These are phyloP conservation scores for Wickerhamiella qilinensis DNA, from an alignment of 805 yeast species.

Conservation along the genomic window DNA sequence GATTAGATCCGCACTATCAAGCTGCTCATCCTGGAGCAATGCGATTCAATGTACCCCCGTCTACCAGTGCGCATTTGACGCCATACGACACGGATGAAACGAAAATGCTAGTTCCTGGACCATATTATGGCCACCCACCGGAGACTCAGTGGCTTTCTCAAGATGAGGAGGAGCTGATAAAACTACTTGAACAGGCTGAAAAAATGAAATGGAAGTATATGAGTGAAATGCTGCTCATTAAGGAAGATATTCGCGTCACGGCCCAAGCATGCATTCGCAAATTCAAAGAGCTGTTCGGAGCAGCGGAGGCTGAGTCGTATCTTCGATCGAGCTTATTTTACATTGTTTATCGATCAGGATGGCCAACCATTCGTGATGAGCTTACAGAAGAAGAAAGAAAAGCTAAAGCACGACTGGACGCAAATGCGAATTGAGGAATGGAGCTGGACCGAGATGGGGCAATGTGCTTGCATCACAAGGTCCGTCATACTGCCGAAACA, in stretches of 20 bases:
- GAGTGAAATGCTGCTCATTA: slow-evolving; percentile 24
- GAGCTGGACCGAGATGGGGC: too few species aligned
- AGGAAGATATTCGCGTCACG: slow-evolving; percentile 28
- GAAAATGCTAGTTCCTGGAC: background rate
- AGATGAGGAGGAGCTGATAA: slow-evolving; percentile 31
- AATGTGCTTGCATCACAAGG: too few species aligned
- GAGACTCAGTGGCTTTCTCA: slow-evolving; percentile 24
- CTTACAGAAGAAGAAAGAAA: slow-evolving; percentile 6
- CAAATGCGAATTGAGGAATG: background rate
- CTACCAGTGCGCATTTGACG: too few species aligned
- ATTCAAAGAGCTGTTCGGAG: slow-evolving; percentile 37
- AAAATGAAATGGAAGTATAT: slow-evolving; percentile 44
- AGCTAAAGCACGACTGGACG: background rate
- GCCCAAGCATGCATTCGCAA: slow-evolving; percentile 40
- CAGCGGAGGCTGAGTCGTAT: slow-evolving; percentile 31
- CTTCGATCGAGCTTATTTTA: slow-evolving; percentile 40
- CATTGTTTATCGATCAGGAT: slow-evolving; percentile 30
- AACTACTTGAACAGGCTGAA: slow-evolving; percentile 35
- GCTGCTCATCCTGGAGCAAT: too few species aligned
- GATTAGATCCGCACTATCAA: too few species aligned
- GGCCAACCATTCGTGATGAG: slow-evolving; percentile 22
- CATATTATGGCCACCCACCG: background rate
- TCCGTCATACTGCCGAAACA: too few species aligned
- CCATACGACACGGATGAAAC: background rate
- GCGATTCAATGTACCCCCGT: too few species aligned